Percentiles rank a stretch among this genome's conserved stretches.
phyloP scores from a whole-genome alignment of 148 eudicot species.

The Heliamphora exappendiculata region DNA sequence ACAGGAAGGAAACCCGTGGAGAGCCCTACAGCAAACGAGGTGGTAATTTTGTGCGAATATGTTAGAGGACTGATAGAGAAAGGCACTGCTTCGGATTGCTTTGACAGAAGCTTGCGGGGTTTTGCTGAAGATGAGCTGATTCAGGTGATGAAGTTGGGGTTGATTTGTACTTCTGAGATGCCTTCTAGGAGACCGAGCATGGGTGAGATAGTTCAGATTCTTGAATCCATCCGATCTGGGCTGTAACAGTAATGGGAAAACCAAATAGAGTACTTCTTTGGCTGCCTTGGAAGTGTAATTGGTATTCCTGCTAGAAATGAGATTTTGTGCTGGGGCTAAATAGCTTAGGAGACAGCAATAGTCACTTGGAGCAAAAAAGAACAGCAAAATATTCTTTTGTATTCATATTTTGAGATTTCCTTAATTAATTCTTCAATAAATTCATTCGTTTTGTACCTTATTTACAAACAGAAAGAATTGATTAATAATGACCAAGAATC shows the following conservation, averaged over 20 bases:
- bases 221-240: conserved; percentile 58
- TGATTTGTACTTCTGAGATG: conserved; percentile 66
- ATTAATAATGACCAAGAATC: not conserved
- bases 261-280: not conserved
- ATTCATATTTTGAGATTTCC: conserved; percentile 24
- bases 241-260: conserved; percentile 14
- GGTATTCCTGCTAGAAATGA: conserved; percentile 8
- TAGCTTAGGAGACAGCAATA: not conserved
- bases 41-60: conserved; percentile 73
- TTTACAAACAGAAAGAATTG: not conserved
- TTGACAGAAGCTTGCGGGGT: conserved; percentile 69
- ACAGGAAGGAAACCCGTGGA: conserved; percentile 94
- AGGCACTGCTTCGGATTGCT: conserved; percentile 67
- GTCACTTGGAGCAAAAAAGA: conserved; percentile 14
- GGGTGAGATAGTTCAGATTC: conserved; percentile 89
- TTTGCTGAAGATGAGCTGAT: conserved; percentile 70
- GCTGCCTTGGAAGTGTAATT: not conserved
- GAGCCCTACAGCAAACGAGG: conserved; percentile 55
- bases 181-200: conserved; percentile 84
- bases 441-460: conserved; percentile 27
- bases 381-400: conserved; percentile 43
- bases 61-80: conserved; percentile 62
- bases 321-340: conserved; percentile 2
- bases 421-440: conserved; percentile 27
- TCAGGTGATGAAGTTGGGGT: conserved; percentile 86